Conservation (phyloP, 1,284 basidiomycete species). For the Mycosarcoma mackinlayi region DNA sequence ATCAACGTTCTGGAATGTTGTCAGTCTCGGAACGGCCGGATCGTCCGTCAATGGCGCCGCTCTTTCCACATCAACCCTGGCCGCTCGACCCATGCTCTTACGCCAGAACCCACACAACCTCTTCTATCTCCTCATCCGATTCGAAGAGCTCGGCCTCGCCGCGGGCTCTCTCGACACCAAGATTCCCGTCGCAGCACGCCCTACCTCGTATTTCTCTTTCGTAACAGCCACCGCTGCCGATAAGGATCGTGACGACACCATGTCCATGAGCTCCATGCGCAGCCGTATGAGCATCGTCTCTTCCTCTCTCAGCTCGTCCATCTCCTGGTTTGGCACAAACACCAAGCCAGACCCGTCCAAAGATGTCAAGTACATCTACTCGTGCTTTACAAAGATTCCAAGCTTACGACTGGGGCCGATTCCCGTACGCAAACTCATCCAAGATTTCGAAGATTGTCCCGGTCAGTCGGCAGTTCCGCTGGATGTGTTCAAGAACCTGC, state of each 20-base stretch:
- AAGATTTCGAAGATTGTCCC: slow-evolving; percentile 78
- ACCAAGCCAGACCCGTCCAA: slow-evolving; percentile 72
- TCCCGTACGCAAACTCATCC: slow-evolving; percentile 75
- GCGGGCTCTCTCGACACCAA: slow-evolving; percentile 84
- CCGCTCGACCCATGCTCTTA: slow-evolving; percentile 70
- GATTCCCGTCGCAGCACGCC: slow-evolving; percentile 54
- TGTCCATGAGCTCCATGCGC: slow-evolving; percentile 80
- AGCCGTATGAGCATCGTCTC: slow-evolving; percentile 83
- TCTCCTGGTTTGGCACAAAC: slow-evolving; percentile 42
- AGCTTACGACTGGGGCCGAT: slow-evolving; percentile 72
- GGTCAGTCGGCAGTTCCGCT: slow-evolving; percentile 81
- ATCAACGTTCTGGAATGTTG: slow-evolving; percentile 41
- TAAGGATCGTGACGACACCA: slow-evolving; percentile 72
- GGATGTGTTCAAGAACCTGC: slow-evolving; percentile 83
- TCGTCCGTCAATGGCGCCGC: neutral
- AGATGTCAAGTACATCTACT: slow-evolving; percentile 84
- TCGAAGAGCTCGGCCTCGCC: slow-evolving; percentile 79
- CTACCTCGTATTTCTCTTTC: slow-evolving; percentile 72
- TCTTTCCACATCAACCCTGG: neutral
- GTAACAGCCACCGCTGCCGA: slow-evolving; percentile 26
- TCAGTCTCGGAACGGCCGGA: slow-evolving; percentile 29
- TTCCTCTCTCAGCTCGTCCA: slow-evolving; percentile 71
- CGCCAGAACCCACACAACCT: slow-evolving; percentile 82
- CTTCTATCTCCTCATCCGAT: slow-evolving; percentile 85
- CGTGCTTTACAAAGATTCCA: slow-evolving; percentile 86